Evolutionary conservation across 2,329 filamentous ascomycete species (phyloP), one percentile per base, ranked within the genome.

Genomic region (Phoma sp.): DNA sequence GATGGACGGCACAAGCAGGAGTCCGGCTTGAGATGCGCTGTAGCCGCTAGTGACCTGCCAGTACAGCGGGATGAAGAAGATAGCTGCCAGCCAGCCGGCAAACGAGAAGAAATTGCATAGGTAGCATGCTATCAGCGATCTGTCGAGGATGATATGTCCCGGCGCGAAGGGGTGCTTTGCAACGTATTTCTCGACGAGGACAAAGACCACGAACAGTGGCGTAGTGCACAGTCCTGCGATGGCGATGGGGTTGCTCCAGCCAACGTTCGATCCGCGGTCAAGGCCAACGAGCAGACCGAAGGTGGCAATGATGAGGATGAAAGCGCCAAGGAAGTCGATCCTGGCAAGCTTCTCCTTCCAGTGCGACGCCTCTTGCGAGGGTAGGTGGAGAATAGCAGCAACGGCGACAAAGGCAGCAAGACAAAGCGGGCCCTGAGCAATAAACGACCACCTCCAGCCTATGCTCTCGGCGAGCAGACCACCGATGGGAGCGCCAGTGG

Each of bases 21-120:
- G 56, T 1, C 89, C 89, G 4, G 89, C 84, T 49, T 80, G 73
- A 0, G 87, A 86, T 1, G 90, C 87, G 4, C 82, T 83, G 22
- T 86, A 76, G 5, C 84, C 85, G 44, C 88, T 80, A 0, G 88
- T 87, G 5, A 88, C 89, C 74, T 94, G 91, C 75, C 90, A 91
- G 74, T 89, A 91, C 2, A 94, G 78, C 1, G 90, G 89, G n/a
- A 91, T 77, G 75, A 90, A 91, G 78, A 91, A 94, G 4, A 90
- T 61, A 1, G 82, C 76, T 0, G 84, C 82, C 41, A 87, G 73
- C 78, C 80, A 84, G 13, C 83, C 86, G 1, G 81, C 85, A 48
- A 89, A 83, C 46, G 83, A 81, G 72, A 91, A 92, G 76, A 92
- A 90, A 72, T 92, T 92, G 71, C 85, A 85, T 1, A 86, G 74